Conservation (phyloP, 2,329 filamentous ascomycete genomes). For the Penicillium frequentans region DNA sequence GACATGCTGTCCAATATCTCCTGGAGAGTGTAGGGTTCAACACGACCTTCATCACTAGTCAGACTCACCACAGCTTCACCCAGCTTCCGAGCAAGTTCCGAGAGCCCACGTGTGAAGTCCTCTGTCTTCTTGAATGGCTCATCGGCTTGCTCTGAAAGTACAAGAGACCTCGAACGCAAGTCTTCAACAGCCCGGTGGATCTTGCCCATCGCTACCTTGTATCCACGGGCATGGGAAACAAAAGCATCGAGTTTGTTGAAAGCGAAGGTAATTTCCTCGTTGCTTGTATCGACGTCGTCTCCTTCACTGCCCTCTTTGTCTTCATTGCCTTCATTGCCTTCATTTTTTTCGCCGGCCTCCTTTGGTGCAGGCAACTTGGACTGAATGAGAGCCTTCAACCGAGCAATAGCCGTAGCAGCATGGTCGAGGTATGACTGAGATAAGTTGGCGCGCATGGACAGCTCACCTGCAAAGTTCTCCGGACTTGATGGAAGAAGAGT, state of each 20-base stretch:
- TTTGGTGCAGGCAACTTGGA: constrained; percentile 57
- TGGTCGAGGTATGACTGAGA: constrained; percentile 82
- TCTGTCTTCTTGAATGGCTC: constrained; percentile 72
- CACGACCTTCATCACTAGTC: constrained; percentile 70
- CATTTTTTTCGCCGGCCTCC: constrained; percentile 62
- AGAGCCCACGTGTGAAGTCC: constrained; percentile 62
- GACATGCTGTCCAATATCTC: constrained; percentile 66
- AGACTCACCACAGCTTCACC: constrained; percentile 66
- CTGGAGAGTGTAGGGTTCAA: constrained; percentile 63
- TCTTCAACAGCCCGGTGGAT: constrained; percentile 75
- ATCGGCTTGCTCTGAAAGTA: constrained; percentile 66
- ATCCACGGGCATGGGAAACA: constrained; percentile 73
- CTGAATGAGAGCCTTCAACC: constrained; percentile 66
- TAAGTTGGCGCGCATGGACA: constrained; percentile 73
- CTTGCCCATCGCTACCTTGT: constrained; percentile 81
- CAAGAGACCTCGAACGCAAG: constrained; percentile 71
- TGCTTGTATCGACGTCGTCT: constrained; percentile 56
- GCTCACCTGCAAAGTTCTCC: constrained; percentile 73
- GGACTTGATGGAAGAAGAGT: constrained; percentile 71
- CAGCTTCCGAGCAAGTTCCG: constrained; percentile 64
- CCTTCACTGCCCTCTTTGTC: constrained; percentile 45
- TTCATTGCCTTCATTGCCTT: constrained; percentile 51
- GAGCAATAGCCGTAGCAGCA: constrained; percentile 66
- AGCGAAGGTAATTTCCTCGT: constrained; percentile 69
- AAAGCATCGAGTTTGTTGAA: constrained; percentile 69